Evolutionary conservation across 148 eudicot genomes (phyloP).

Genomic region (Silene conica): DNA sequence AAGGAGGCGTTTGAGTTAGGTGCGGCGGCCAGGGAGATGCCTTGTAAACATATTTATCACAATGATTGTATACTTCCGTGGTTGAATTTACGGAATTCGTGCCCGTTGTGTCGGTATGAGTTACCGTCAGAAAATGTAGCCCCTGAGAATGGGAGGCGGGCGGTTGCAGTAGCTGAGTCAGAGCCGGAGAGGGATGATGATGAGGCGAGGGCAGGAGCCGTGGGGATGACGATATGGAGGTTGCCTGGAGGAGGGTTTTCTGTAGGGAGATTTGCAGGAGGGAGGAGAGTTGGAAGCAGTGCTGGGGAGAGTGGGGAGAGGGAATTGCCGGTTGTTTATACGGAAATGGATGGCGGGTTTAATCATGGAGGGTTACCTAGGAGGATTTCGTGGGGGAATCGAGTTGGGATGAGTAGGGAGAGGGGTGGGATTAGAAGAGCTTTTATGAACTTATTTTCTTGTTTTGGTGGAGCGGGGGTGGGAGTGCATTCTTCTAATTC

Average conservation of each 20-base stretch:
- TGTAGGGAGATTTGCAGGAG: conserved; percentile 87
- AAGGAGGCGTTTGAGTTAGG: conserved; percentile 77
- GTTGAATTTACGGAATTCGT: conserved; percentile 63
- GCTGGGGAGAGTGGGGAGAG: conserved; percentile 39
- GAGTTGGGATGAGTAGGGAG: conserved; percentile 45
- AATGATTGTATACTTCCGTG: conserved; percentile 75
- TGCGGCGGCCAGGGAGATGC: conserved; percentile 63
- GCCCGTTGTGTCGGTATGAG: conserved; percentile 79
- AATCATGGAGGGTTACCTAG: conserved; percentile 60
- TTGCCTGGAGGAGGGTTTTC: conserved; percentile 90
- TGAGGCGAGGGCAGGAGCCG: conserved; percentile 36
- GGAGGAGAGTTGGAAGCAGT: conserved; percentile 12
- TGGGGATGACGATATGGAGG: conserved; percentile 93
- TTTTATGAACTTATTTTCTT: conserved; percentile 55
- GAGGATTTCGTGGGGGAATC: conserved; percentile 77
- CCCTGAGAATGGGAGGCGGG: not conserved
- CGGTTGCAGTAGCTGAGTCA: not conserved
- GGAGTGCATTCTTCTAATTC: conserved; percentile 22
- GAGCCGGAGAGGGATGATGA: conserved; percentile 40
- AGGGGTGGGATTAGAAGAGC: conserved; percentile 52
- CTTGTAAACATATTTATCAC: conserved; percentile 80
- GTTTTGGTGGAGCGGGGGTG: conserved; percentile 54
- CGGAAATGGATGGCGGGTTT: conserved; percentile 94
- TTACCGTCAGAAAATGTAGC: conserved; percentile 37
- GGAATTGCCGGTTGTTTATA: conserved; percentile 80